Evolutionary conservation across 495 filamentous ascomycete genomes (phyloP).

Genomic region (Apiosordaria backusii): DNA sequence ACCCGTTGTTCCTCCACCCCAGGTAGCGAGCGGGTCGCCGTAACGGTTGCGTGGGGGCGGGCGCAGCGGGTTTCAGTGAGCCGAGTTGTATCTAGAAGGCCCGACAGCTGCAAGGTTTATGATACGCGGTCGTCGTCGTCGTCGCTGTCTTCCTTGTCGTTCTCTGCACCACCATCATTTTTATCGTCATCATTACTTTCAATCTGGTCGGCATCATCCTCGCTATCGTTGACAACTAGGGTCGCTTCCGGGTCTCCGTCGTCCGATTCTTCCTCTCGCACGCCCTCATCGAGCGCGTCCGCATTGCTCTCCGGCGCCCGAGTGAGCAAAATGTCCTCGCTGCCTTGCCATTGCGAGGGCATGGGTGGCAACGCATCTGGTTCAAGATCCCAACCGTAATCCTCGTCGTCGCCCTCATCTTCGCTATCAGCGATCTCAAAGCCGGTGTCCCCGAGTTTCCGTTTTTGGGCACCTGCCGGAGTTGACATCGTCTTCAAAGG

Average conservation of each 20-base stretch:
- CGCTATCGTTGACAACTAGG: background rate
- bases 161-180: background rate
- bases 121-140: background rate
- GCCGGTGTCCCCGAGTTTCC: constrained; percentile 42
- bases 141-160: background rate
- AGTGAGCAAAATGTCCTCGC: constrained; percentile 46
- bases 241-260: constrained; percentile 1
- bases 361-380: constrained; percentile 38
- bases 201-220: background rate
- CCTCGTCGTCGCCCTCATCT: constrained; percentile 46
- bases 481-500: constrained; percentile 19
- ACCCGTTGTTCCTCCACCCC: background rate
- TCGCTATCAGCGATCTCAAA: constrained; percentile 51
- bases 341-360: constrained; percentile 52
- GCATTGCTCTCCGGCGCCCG: constrained; percentile 31
- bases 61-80: background rate
- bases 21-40: background rate
- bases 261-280: constrained; percentile 7
- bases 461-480: constrained; percentile 36
- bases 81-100: background rate
- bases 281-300: constrained; percentile 11
- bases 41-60: background rate
- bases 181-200: background rate
- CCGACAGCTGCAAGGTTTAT: background rate
- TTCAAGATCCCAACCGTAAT: constrained; percentile 52